phyloP scores from a whole-genome alignment of 345 rosid species.

The Syzygium aqueum region DNA sequence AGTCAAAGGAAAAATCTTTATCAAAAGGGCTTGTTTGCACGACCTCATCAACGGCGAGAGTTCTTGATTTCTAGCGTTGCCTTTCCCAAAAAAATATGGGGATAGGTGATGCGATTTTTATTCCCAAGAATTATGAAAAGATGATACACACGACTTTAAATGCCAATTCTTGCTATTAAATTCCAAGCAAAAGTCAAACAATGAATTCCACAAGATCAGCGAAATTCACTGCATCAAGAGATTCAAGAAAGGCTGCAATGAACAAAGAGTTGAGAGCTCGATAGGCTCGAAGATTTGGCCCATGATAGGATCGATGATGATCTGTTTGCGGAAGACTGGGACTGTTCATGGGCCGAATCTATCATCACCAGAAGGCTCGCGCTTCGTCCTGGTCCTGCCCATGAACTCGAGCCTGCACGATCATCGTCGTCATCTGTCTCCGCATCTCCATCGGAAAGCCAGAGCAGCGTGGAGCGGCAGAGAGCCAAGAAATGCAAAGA shows the following conservation, averaged over 20 bases:
- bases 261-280: not conserved
- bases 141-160: not conserved
- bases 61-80: not conserved
- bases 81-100: not conserved
- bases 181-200: not conserved
- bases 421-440: not conserved
- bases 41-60: not conserved
- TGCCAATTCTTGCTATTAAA: not conserved
- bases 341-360: not conserved
- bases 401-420: not conserved
- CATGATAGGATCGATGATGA: not conserved
- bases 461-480: not conserved
- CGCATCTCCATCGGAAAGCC: not conserved
- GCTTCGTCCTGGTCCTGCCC: not conserved
- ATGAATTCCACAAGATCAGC: not conserved
- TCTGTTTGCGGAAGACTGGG: not conserved
- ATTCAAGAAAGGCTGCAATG: not conserved
- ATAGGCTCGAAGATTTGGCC: not conserved
- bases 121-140: not conserved
- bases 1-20: accelerated
- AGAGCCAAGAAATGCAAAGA: not conserved
- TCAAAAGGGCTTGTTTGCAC: not conserved
- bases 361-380: not conserved
- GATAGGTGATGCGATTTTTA: not conserved
- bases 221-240: not conserved